Evolutionary conservation across 768 basidiomycete species (phyloP).

Genomic region (Hirschioporus abietinus): DNA sequence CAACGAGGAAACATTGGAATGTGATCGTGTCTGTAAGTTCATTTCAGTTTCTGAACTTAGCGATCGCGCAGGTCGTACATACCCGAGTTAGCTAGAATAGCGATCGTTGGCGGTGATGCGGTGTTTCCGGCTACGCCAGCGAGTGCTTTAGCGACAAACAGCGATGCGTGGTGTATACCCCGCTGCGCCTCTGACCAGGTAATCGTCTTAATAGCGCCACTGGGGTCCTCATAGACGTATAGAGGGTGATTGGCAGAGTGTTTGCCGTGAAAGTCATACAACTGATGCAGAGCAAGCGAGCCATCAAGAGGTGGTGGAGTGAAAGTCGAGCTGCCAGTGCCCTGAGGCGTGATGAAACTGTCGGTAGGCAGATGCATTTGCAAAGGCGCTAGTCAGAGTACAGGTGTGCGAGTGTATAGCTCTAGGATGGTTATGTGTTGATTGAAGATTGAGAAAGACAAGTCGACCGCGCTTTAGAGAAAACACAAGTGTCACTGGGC

Average conservation of each 20-base stretch:
- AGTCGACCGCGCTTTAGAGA: background rate
- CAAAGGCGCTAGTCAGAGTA: background rate
- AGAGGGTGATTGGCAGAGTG: conserved; percentile 28
- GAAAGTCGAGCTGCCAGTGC: conserved; percentile 24
- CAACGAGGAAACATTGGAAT: conserved; percentile 18
- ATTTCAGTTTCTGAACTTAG: background rate
- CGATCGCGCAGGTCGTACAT: background rate
- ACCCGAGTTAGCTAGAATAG: conserved; percentile 11
- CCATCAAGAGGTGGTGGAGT: conserved; percentile 27
- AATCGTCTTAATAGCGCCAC: conserved; percentile 15
- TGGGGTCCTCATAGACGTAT: conserved; percentile 20
- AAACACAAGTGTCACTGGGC: background rate
- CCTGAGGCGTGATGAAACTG: conserved; percentile 18
- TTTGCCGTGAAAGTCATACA: conserved; percentile 30
- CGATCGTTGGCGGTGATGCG: conserved; percentile 9
- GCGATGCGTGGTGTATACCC: conserved; percentile 23
- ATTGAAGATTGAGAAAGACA: background rate
- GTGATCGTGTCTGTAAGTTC: conserved; percentile 26
- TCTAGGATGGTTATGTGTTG: background rate
- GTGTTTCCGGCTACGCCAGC: background rate
- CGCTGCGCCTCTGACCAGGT: conserved; percentile 22
- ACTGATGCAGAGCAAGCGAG: conserved; percentile 25
- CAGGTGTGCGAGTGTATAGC: background rate
- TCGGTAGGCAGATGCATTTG: background rate
- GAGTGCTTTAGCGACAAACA: conserved; percentile 8